Percentiles rank a stretch among this genome's conserved stretches.
Evolutionary conservation across 2,329 filamentous ascomycete species (phyloP).

Genomic region (Zymoseptoria pseudotritici): DNA sequence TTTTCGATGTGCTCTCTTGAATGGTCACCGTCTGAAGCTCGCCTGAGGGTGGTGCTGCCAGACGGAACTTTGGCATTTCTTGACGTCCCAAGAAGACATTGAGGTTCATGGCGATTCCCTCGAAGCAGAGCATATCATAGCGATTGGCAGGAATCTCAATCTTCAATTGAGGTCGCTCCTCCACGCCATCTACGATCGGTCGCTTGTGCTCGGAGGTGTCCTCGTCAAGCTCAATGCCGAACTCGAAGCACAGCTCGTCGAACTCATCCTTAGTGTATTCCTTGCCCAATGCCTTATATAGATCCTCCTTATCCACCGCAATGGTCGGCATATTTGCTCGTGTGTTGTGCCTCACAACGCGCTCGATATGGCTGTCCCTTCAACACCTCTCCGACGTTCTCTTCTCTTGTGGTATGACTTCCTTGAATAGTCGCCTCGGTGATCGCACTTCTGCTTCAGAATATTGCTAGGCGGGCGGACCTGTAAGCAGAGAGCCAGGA

Average conservation of each 20-base stretch:
- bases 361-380: not conserved
- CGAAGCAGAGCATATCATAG: slow-evolving; percentile 92
- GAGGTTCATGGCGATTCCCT: slow-evolving; percentile 90
- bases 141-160: slow-evolving; percentile 94
- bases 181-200: slow-evolving; percentile 66
- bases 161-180: slow-evolving; percentile 88
- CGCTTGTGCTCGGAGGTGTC: slow-evolving; percentile 73
- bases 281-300: slow-evolving; percentile 86
- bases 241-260: slow-evolving; percentile 96
- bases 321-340: slow-evolving; percentile 80
- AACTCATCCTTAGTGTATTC: slow-evolving; percentile 92
- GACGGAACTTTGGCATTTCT: slow-evolving; percentile 68
- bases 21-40: slow-evolving; percentile 77
- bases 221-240: slow-evolving; percentile 96
- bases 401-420: not conserved
- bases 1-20: slow-evolving; percentile 54
- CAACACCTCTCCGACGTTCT: not conserved
- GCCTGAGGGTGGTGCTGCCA: slow-evolving; percentile 64
- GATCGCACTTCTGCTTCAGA: not conserved
- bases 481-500: not conserved
- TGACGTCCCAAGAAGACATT: slow-evolving; percentile 84
- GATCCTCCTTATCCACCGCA: slow-evolving; percentile 87
- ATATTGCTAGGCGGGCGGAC: not conserved
- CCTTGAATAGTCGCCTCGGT: not conserved
- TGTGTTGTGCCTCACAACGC: slow-evolving; percentile 7